Evolutionary conservation across 768 basidiomycete species (phyloP).

Genomic region (Lactarius indigo): DNA sequence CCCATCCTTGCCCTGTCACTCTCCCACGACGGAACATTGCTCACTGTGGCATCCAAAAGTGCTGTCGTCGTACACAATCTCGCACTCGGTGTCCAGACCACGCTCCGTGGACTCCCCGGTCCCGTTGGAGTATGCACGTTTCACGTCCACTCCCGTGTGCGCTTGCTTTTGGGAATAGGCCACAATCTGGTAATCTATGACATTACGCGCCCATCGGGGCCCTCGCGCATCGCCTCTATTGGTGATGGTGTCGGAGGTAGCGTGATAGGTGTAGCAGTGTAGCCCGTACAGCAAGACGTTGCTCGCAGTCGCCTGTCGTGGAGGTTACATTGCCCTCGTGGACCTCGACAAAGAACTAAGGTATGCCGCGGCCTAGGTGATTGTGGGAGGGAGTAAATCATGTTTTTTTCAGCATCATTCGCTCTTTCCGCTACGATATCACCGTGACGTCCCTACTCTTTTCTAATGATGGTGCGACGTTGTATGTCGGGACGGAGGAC

Average conservation of each 20-base stretch:
- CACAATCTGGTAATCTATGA: slow-evolving; percentile 60
- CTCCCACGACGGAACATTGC: slow-evolving; percentile 53
- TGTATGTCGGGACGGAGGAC: slow-evolving; percentile 62
- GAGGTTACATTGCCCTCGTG: slow-evolving; percentile 54
- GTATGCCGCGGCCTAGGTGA: slow-evolving; percentile 37
- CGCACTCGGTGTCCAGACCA: slow-evolving; percentile 47
- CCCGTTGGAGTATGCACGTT: slow-evolving; percentile 51
- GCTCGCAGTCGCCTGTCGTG: slow-evolving; percentile 52
- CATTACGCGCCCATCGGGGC: slow-evolving; percentile 51
- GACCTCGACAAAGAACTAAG: slow-evolving; percentile 75
- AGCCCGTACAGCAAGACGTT: slow-evolving; percentile 79
- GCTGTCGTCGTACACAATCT: slow-evolving; percentile 62
- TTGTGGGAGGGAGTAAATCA: not conserved
- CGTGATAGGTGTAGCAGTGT: slow-evolving; percentile 54
- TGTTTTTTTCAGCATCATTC: slow-evolving; percentile 47
- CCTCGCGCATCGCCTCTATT: slow-evolving; percentile 50
- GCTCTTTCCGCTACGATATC: slow-evolving; percentile 50
- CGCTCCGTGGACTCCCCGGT: slow-evolving; percentile 52
- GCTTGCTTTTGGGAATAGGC: slow-evolving; percentile 53
- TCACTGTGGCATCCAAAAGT: slow-evolving; percentile 52
- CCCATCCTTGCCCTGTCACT: slow-evolving; percentile 52
- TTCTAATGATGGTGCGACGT: slow-evolving; percentile 62
- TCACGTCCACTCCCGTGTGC: slow-evolving; percentile 59
- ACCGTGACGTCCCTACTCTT: slow-evolving; percentile 60
- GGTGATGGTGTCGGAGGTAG: slow-evolving; percentile 43